Base-by-base conservation (phyloP, 805 yeast species). In the Cyberlindnera veronae region DNA sequence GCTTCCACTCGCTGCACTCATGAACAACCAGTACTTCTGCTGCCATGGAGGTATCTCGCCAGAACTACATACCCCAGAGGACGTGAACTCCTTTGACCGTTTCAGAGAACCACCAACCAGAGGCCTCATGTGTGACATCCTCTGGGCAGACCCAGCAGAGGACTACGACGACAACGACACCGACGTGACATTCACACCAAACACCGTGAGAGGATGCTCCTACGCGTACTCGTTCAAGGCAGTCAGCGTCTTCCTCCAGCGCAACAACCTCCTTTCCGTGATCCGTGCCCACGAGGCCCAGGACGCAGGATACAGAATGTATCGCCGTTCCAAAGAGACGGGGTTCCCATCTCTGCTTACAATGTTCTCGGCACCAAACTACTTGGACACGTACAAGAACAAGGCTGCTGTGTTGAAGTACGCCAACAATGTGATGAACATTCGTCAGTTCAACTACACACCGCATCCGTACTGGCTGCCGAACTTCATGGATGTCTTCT, bases 401-500 rank as follows among this genome's bases (percentile, higher is more conserved):
- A 90, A 90, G 66, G 98, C 96, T 1, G 98, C 98, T 0, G 88
- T 91, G 14, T 70, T 91, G 51, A 89, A 88, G 64, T 91, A 90
- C 63, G 96, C 87, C 53, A 77, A 85, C 59, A 83, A 89, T 51
- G 93, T 89, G 17, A 84, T 91, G 93, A 93, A 91, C 63, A 91
- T 91, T 42, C 77, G 97, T 42, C 98, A 91, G 64, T 91, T 93
- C 70, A 89, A 90, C 63, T 67, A 82, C 55, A 80, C 89, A 21
- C 95, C 96, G 5, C 98, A 91, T 64, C 99, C 99, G 1, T 91
- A 93, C 65, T 89, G 95, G 88, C 71, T 93, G 51, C 98, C 98
- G 7, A 89, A 89, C 61, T 87, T 90, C 55, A 88, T 90, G 95
- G 97, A 93, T 62, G 96, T 91, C 6, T 91, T 91, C 63, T 84